Evolutionary conservation across 345 rosid genomes (phyloP).

Genomic region (Erodium maritimum): DNA sequence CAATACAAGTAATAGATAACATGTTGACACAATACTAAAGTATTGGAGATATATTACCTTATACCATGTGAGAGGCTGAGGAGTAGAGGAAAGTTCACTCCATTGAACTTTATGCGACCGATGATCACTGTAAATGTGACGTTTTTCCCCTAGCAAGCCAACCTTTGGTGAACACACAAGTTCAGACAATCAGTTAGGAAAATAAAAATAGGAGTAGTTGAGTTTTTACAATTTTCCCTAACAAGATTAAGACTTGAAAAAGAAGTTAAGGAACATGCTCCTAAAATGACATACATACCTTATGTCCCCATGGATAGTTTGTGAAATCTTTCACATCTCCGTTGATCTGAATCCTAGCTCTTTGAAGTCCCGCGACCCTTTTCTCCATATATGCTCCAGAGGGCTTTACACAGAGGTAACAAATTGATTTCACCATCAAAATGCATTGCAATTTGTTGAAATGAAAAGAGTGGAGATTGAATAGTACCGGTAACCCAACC

Average conservation of each 20-base stretch:
- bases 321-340: conserved; percentile 16
- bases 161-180: conserved; percentile 25
- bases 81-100: conserved; percentile 29
- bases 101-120: conserved; percentile 38
- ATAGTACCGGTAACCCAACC: conserved; percentile 72
- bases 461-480: conserved; percentile 3
- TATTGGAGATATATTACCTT: conserved; percentile 34
- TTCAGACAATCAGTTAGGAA: not conserved
- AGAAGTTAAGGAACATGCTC: not conserved
- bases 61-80: conserved; percentile 57
- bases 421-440: not conserved
- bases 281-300: too few relatives aligned
- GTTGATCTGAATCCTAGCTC: conserved; percentile 23
- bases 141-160: conserved; percentile 56
- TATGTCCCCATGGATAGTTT: conserved; percentile 57
- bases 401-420: conserved; percentile 24
- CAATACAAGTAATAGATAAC: too few relatives aligned
- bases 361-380: conserved; percentile 38
- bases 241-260: not conserved
- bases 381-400: conserved; percentile 63
- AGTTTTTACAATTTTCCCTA: not conserved
- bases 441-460: not conserved
- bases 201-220: not conserved
- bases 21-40: too few relatives aligned
- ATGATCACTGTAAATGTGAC: conserved; percentile 27